Evolutionary conservation across 2,329 filamentous ascomycete genomes (phyloP).

Genomic region (Fusarium subglutinans): DNA sequence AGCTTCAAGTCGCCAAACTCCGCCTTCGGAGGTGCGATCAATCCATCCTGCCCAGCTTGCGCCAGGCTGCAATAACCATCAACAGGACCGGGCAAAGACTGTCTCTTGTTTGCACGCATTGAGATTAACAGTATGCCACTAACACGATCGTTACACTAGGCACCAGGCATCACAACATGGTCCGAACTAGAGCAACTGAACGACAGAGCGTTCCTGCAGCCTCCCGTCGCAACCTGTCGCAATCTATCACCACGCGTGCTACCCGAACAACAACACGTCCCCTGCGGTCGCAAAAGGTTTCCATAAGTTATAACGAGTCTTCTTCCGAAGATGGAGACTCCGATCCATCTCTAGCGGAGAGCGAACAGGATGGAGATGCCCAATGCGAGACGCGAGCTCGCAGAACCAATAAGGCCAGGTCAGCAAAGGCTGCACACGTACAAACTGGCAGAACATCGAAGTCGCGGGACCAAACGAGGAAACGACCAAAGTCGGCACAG

Average conservation of each 20-base stretch:
- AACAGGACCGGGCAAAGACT: neutral
- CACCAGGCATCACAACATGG: slow-evolving; percentile 34
- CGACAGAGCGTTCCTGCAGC: slow-evolving; percentile 13
- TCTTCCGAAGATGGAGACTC: slow-evolving; percentile 21
- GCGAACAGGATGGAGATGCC: slow-evolving; percentile 10
- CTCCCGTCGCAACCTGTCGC: slow-evolving; percentile 39
- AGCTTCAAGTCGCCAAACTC: neutral
- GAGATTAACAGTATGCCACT: neutral
- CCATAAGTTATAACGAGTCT: slow-evolving; percentile 13
- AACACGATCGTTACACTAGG: slow-evolving; percentile 6
- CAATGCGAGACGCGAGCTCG: slow-evolving; percentile 8
- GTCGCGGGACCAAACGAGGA: slow-evolving; percentile 11
- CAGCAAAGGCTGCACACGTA: neutral
- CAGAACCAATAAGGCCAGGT: neutral
- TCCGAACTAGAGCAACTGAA: slow-evolving; percentile 41
- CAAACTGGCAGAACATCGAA: slow-evolving; percentile 16
- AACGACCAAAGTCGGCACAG: slow-evolving; percentile 23
- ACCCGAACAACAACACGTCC: slow-evolving; percentile 20
- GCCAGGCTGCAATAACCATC: slow-evolving; percentile 2
- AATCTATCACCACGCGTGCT: slow-evolving; percentile 17
- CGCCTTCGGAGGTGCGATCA: slow-evolving; percentile 26
- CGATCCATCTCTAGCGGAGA: slow-evolving; percentile 23
- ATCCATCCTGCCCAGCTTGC: slow-evolving; percentile 16
- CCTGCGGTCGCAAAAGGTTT: slow-evolving; percentile 23
- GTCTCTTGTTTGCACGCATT: neutral